Evolutionary conservation across 768 basidiomycete species (phyloP).

Genomic region (Hypsizygus marmoreus): DNA sequence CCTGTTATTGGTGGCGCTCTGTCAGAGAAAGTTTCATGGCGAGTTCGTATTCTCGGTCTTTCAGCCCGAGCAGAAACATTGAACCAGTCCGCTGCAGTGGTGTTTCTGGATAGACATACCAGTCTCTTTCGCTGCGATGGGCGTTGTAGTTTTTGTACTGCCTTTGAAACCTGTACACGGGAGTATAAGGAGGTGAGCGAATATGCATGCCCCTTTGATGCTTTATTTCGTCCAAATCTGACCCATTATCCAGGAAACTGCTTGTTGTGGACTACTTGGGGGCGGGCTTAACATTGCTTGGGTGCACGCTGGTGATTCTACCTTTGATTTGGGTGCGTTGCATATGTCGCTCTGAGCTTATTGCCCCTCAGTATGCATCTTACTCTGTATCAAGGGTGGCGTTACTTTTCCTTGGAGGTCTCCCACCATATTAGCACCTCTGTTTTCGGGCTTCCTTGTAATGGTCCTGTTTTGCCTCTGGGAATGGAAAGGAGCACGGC

Average conservation of each 20-base stretch:
- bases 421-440: slow-evolving; percentile 59
- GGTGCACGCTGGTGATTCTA: slow-evolving; percentile 63
- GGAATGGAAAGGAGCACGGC: slow-evolving; percentile 69
- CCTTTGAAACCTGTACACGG: slow-evolving; percentile 73
- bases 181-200: slow-evolving; percentile 46
- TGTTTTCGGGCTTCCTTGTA: slow-evolving; percentile 57
- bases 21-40: slow-evolving; percentile 63
- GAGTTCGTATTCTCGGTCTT: slow-evolving; percentile 38
- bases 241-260: slow-evolving; percentile 49
- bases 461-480: slow-evolving; percentile 63
- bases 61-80: background rate
- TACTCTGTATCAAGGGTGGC: slow-evolving; percentile 50
- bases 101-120: slow-evolving; percentile 78
- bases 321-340: slow-evolving; percentile 69
- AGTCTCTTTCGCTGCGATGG: slow-evolving; percentile 51
- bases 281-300: slow-evolving; percentile 55
- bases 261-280: slow-evolving; percentile 67
- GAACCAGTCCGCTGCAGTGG: slow-evolving; percentile 44
- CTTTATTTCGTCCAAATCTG: background rate
- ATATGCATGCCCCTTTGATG: background rate
- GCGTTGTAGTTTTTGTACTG: slow-evolving; percentile 60
- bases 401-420: slow-evolving; percentile 74
- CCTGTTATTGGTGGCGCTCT: slow-evolving; percentile 70
- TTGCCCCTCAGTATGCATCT: background rate
- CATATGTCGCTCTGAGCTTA: background rate